Evolutionary conservation across 2,329 filamentous ascomycete species (phyloP).

Genomic region (Pezicula carpinea): DNA sequence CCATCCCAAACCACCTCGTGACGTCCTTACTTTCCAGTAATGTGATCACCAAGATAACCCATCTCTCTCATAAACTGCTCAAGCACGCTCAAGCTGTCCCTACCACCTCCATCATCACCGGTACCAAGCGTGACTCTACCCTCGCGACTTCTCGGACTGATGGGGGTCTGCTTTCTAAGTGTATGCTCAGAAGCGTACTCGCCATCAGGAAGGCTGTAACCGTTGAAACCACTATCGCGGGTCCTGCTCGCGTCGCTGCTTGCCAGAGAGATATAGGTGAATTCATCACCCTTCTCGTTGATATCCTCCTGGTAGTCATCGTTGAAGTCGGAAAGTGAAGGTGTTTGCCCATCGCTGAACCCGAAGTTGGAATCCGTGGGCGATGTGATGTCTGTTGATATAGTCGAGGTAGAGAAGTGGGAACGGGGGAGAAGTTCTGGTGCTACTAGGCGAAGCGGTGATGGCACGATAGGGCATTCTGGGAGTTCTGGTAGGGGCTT

Average conservation of each 20-base stretch:
- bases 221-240: conserved; percentile 10
- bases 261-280: conserved; percentile 14
- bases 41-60: conserved; percentile 44
- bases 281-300: conserved; percentile 14
- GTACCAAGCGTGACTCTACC: conserved; percentile 14
- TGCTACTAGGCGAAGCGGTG: background rate
- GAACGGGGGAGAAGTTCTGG: conserved; percentile 5
- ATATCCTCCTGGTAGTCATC: conserved; percentile 15
- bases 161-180: conserved; percentile 7
- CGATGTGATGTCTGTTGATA: conserved; percentile 20
- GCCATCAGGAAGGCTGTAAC: conserved; percentile 20
- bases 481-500: conserved; percentile 26
- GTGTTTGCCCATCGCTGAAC: conserved; percentile 11
- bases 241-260: background rate
- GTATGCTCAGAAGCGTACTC: conserved; percentile 16
- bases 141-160: background rate
- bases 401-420: conserved; percentile 26
- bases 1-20: too few species aligned
- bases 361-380: conserved; percentile 22
- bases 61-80: conserved; percentile 45
- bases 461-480: conserved; percentile 4
- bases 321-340: conserved; percentile 15
- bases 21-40: conserved; percentile 22
- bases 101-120: conserved; percentile 15
- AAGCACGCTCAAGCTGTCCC: conserved; percentile 31